A percentile compares a stretch with the other conserved stretches of the same genome.
Conservation (phyloP, 768 basidiomycete genomes). For the Auriscalpium microsporum region DNA sequence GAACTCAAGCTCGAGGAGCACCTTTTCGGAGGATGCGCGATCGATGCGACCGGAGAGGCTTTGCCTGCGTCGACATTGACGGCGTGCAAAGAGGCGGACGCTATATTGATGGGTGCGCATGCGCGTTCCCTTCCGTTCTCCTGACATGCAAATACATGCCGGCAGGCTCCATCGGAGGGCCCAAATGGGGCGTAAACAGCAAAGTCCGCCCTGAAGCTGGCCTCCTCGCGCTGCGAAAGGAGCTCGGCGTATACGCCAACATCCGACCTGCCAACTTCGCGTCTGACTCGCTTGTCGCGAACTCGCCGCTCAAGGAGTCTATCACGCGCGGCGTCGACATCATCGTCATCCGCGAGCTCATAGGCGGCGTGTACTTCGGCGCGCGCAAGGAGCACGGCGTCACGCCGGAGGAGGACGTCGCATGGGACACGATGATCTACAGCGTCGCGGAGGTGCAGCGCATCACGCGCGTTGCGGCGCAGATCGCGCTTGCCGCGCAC, state of each 20-base stretch:
- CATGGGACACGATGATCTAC: slow-evolving; percentile 93
- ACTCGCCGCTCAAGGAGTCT: slow-evolving; percentile 84
- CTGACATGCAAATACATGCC: not conserved
- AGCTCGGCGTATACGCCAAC: slow-evolving; percentile 93
- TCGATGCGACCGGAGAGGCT: slow-evolving; percentile 81
- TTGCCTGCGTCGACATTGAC: slow-evolving; percentile 77
- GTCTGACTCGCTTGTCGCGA: slow-evolving; percentile 76
- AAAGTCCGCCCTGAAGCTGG: slow-evolving; percentile 91
- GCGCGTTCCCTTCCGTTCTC: not conserved
- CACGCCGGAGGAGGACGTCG: slow-evolving; percentile 53
- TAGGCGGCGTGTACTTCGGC: slow-evolving; percentile 95
- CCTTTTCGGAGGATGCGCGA: slow-evolving; percentile 87
- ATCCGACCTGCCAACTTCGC: slow-evolving; percentile 96
- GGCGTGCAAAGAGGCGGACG: slow-evolving; percentile 90
- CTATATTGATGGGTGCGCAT: slow-evolving; percentile 82
- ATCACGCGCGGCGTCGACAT: slow-evolving; percentile 81
- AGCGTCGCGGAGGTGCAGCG: slow-evolving; percentile 85
- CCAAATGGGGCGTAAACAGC: slow-evolving; percentile 91
- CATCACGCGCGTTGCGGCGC: slow-evolving; percentile 92
- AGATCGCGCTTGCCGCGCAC: slow-evolving; percentile 73
- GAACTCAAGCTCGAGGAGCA: slow-evolving; percentile 68
- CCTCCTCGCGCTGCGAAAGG: slow-evolving; percentile 81
- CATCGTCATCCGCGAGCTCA: slow-evolving; percentile 93
- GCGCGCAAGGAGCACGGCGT: slow-evolving; percentile 79
- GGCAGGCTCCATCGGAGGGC: slow-evolving; percentile 93